A percentile compares a stretch with the other conserved stretches of the same genome.
phyloP scores from a whole-genome alignment of 768 basidiomycete species.

The Boletus speciosus region DNA sequence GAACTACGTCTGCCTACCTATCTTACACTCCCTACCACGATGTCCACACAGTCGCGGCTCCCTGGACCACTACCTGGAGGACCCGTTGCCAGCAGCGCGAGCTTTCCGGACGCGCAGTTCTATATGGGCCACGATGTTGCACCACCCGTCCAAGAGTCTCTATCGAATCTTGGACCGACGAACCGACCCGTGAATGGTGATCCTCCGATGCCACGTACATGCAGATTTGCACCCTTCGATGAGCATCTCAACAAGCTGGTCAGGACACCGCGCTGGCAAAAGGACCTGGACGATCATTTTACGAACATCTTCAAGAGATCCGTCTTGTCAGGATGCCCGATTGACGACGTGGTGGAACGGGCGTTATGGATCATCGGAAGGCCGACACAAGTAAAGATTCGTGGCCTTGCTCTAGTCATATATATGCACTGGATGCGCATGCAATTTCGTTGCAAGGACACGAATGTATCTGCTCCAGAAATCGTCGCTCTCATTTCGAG shows the following conservation, averaged over 20 bases:
- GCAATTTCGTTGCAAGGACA: constrained; percentile 11
- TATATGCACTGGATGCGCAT: constrained; percentile 16
- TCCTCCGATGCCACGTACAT: neutral
- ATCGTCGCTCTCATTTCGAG: constrained; percentile 10
- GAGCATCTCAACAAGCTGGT: neutral
- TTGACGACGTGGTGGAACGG: constrained; percentile 7
- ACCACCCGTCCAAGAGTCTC: neutral
- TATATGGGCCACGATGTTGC: neutral
- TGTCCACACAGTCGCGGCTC: neutral
- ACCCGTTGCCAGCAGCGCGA: neutral
- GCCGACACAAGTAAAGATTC: constrained; percentile 10
- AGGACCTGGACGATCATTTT: constrained; percentile 15
- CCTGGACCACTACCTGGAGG: neutral
- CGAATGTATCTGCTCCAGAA: neutral
- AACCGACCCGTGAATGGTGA: neutral
- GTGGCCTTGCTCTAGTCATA: constrained; percentile 6
- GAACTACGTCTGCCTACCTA: neutral
- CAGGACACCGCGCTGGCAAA: constrained; percentile 9
- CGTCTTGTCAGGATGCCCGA: constrained; percentile 3
- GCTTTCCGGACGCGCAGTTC: neutral
- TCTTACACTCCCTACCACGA: neutral
- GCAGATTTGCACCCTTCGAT: constrained; percentile 11
- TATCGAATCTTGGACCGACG: neutral
- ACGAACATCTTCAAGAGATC: constrained; percentile 5
- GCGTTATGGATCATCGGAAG: constrained; percentile 10